phyloP scores from a whole-genome alignment of 2,329 filamentous ascomycete species.

The Lomentospora prolificans region DNA sequence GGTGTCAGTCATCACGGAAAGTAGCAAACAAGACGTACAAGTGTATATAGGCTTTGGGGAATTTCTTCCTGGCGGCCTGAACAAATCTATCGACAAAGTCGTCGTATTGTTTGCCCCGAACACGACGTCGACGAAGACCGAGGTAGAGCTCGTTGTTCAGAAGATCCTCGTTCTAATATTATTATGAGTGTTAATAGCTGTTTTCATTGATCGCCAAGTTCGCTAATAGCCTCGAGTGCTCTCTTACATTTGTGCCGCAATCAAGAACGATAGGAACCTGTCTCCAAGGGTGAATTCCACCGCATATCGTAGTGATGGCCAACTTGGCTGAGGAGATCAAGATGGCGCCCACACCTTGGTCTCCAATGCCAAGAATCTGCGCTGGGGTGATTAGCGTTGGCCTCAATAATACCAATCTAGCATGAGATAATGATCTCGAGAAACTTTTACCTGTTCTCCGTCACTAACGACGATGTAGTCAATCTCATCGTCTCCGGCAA shows the following conservation, averaged over 20 bases:
- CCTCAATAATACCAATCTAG: neutral
- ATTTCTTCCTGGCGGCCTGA: slow-evolving; percentile 54
- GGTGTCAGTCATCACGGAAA: neutral
- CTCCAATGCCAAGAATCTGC: slow-evolving; percentile 78
- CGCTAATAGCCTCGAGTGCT: neutral
- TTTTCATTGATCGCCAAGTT: too few relatives aligned
- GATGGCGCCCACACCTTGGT: slow-evolving; percentile 78
- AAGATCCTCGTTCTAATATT: slow-evolving; percentile 64
- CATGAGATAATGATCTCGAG: too few relatives aligned
- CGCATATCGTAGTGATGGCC: slow-evolving; percentile 72
- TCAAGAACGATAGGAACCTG: slow-evolving; percentile 76
- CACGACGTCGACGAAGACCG: slow-evolving; percentile 57
- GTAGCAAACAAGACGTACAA: slow-evolving; percentile 66
- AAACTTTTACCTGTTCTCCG: slow-evolving; percentile 6
- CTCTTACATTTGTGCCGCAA: slow-evolving; percentile 53
- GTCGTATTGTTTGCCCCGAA: slow-evolving; percentile 64
- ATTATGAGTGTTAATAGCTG: too few relatives aligned
- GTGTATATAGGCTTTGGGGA: slow-evolving; percentile 74
- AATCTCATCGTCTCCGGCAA: slow-evolving; percentile 62
- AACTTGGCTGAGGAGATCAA: slow-evolving; percentile 79
- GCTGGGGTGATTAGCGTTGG: slow-evolving; percentile 20
- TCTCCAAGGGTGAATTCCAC: slow-evolving; percentile 72
- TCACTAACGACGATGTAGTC: slow-evolving; percentile 74
- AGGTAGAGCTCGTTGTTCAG: slow-evolving; percentile 72
- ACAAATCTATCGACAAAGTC: slow-evolving; percentile 69